Percentiles rank a stretch among this genome's conserved stretches.
These are phyloP conservation scores for Rhizopogon rudus DNA, from an alignment of 768 basidiomycete genomes.

Conservation along the genomic window DNA sequence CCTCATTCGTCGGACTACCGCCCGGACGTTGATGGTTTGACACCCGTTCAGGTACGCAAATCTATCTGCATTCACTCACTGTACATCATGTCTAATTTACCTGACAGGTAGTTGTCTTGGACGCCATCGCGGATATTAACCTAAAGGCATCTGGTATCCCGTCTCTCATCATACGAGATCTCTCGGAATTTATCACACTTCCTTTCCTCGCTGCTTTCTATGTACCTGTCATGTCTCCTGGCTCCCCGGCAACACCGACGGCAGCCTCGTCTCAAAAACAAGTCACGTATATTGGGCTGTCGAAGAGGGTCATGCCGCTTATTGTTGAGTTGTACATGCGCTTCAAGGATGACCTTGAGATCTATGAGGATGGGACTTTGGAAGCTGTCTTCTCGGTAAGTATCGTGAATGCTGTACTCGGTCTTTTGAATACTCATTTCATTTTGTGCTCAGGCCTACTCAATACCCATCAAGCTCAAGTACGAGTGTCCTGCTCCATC, in stretches of 20 bases:
- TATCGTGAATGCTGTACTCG: neutral
- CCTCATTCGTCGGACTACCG: constrained; percentile 80
- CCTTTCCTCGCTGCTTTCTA: constrained; percentile 83
- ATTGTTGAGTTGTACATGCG: constrained; percentile 72
- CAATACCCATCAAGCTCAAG: constrained; percentile 89
- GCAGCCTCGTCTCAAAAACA: constrained; percentile 43
- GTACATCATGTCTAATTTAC: constrained; percentile 4
- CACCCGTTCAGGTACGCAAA: constrained; percentile 66
- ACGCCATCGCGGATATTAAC: constrained; percentile 64
- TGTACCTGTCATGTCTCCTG: constrained; percentile 3
- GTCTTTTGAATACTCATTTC: neutral
- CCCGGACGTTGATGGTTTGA: constrained; percentile 79
- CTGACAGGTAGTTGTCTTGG: constrained; percentile 62
- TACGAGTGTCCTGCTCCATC: constrained; percentile 91
- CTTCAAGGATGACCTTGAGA: constrained; percentile 6
- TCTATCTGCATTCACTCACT: neutral
- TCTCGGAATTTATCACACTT: constrained; percentile 83
- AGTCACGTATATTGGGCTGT: constrained; percentile 85
- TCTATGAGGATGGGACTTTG: constrained; percentile 75
- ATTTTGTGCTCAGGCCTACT: constrained; percentile 56
- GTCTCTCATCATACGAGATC: constrained; percentile 74
- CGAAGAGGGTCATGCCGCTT: constrained; percentile 83
- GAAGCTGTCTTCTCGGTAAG: constrained; percentile 78
- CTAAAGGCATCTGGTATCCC: constrained; percentile 55
- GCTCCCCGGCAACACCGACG: constrained; percentile 7